Base-by-base conservation (phyloP, 306 rosid genomes). In the Arachis hypogaea region DNA sequence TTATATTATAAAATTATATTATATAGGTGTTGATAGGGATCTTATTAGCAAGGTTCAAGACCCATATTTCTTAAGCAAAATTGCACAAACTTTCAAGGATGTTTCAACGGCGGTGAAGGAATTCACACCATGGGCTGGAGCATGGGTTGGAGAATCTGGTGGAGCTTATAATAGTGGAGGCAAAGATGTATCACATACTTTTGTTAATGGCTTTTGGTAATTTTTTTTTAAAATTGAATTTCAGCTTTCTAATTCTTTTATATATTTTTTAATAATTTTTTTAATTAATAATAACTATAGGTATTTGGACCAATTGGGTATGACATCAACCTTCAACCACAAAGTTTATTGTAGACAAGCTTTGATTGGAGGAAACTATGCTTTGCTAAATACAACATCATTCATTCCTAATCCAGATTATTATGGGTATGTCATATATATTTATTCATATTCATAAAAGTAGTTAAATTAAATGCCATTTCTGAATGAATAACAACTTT, bases 81-180 rank as follows among this genome's bases (percentile, higher is more conserved):
- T 72, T 59, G 84, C 83, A 46, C 83, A 84, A 64, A 88, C 88
- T 5, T 88, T 74, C 12, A 66, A 50, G 11, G 86, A 85, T 38
- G 71, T 77, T 0, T 38, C 77, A 3, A 58, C 10, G 7, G 60
- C 83, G 10, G 73, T 81, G 0, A 14, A 70, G 36, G 59, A 81
- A 2, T 79, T 70, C 45, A 36, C 80, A 0, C 90, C 90, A 28
- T 62, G 77, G 82, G 69, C 88, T 9, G 84, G 78, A n/a, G 73
- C 89, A 11, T 86, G 97, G 93, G 82, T 90, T 74, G 93, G 93
- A 5, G 93, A 90, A 81, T 52, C 92, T 46, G 93, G 97, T 7
- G 97, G 96, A 72, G 89, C 96, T 59, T 90, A 69, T 60, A 88
- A 90, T 14, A 90, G 93, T 65, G 96, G 96, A 36, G 88, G 96